Base-by-base conservation (phyloP, 148 eudicot species). In the Polygonum maritimum region DNA sequence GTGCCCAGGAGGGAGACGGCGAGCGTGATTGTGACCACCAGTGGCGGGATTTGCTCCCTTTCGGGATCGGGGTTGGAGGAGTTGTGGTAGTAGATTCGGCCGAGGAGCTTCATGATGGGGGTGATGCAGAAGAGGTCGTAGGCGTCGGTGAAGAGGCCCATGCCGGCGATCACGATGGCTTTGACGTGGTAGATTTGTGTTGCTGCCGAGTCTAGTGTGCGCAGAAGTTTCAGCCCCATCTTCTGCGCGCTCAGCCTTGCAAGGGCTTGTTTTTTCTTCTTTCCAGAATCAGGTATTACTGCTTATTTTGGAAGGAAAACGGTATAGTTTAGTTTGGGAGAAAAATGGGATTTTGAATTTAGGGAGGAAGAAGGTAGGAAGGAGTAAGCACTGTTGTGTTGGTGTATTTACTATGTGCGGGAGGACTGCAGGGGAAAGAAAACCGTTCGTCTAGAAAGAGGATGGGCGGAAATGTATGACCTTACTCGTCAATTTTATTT, bases 121-220 rank as follows among this genome's bases (percentile, higher is more conserved):
- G 86, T 70, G 40, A 88, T 81, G 65, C 84, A 86, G 80, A 90
- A 90, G 74, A 90, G 89, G 18, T 90, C 92, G 78, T 90, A 90
- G 12, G 89, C 82, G 73, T 88, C 92, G 16, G 92, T 82, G 82
- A 90, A 88, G 70, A 90, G 79, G 12, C 95, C 95, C 95, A 90
- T 90, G 0, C 95, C 92, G 15, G 92, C 89, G 3, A 90, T 83
- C 21, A 88, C 75, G 31, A 90, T 87, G 19, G 92, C 90, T 72
- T 89, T 87, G 81, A 88, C 88, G 63, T 90, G 95, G 80, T 90
- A 90, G 74, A 62, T 80, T 73, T 90, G 95, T 39, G 90, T 87
- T 65, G 55, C 84, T 6, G 92, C 89, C 1, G 82, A 74, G 81
- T 90, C 90, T 2, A 90, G 81, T 4, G 87, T 83, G 3, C 86